These are phyloP conservation scores for Forsythia suspensa DNA, from an alignment of 257 asterid species.

Conservation along the genomic window DNA sequence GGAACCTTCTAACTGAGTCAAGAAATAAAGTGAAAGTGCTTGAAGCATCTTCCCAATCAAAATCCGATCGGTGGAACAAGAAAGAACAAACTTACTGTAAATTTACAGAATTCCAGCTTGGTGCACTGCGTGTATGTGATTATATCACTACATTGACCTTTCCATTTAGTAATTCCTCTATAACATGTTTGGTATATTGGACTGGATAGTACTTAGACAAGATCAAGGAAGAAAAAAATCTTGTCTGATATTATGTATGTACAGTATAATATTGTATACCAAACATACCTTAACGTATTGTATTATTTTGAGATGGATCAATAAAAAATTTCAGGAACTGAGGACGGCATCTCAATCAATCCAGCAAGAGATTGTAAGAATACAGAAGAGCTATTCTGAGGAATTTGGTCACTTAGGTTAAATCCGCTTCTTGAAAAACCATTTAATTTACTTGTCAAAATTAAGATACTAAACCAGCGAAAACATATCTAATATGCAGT, in stretches of 20 bases:
- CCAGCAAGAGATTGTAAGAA: conserved; percentile 68
- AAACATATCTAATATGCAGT: neutral
- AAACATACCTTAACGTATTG: neutral
- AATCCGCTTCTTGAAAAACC: neutral
- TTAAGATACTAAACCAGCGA: neutral
- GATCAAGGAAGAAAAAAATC: no score
- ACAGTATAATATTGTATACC: neutral
- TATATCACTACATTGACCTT: neutral
- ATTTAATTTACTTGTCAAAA: conserved; percentile 1
- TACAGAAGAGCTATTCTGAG: conserved; percentile 63
- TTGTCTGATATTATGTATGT: neutral
- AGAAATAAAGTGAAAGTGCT: conserved; percentile 50
- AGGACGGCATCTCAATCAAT: conserved; percentile 68
- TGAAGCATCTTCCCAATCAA: conserved; percentile 51
- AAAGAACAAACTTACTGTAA: conserved; percentile 55
- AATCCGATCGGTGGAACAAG: conserved; percentile 60
- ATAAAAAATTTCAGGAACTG: conserved; percentile 53
- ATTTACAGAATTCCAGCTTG: conserved; percentile 82
- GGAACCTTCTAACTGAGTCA: conserved; percentile 38
- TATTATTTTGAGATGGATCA: neutral
- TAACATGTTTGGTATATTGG: neutral
- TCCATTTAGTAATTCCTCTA: neutral
- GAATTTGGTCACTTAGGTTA: conserved; percentile 65
- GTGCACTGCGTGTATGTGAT: conserved; percentile 70
- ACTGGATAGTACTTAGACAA: no score